Percentiles rank a stretch among this genome's conserved stretches.
These are phyloP conservation scores for Paramyrothecium roridum DNA, from an alignment of 2,329 filamentous ascomycete species.

Conservation along the genomic window DNA sequence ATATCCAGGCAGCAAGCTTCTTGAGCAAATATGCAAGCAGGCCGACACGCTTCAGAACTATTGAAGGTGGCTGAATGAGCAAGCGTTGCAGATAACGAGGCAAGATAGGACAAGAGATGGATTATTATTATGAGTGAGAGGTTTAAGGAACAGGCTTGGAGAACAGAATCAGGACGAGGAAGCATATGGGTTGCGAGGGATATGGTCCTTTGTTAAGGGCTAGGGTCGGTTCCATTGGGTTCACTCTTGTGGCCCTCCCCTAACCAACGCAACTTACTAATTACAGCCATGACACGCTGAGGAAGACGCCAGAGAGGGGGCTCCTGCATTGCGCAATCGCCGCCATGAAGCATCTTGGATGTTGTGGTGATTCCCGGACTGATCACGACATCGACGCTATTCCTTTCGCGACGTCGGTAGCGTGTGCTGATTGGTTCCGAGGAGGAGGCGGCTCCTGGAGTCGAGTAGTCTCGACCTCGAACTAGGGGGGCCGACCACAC, in stretches of 20 bases:
- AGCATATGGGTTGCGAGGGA: background rate
- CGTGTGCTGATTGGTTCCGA: constrained; percentile 31
- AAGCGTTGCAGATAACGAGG: constrained; percentile 1
- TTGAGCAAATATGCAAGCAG: too few species aligned
- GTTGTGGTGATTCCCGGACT: constrained; percentile 28
- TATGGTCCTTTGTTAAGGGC: background rate
- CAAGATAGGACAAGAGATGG: too few species aligned
- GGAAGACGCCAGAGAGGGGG: background rate
- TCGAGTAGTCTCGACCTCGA: constrained; percentile 2
- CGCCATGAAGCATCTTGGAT: constrained; percentile 22
- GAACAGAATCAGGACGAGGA: too few species aligned
- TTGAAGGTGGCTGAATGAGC: background rate
- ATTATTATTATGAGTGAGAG: too few species aligned
- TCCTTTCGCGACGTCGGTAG: constrained; percentile 39
- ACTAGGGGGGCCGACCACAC: background rate
- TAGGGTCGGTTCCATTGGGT: background rate
- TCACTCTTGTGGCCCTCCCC: background rate
- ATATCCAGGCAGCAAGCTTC: too few species aligned
- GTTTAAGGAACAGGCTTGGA: too few species aligned
- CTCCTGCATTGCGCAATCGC: constrained; percentile 32
- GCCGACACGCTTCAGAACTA: too few species aligned
- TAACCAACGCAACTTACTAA: background rate
- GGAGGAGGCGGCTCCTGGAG: constrained; percentile 14
- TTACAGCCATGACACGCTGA: background rate
- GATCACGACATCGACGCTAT: constrained; percentile 54